These are phyloP conservation scores for Syzygium aqueum DNA, from an alignment of 345 rosid species.

Conservation along the genomic window DNA sequence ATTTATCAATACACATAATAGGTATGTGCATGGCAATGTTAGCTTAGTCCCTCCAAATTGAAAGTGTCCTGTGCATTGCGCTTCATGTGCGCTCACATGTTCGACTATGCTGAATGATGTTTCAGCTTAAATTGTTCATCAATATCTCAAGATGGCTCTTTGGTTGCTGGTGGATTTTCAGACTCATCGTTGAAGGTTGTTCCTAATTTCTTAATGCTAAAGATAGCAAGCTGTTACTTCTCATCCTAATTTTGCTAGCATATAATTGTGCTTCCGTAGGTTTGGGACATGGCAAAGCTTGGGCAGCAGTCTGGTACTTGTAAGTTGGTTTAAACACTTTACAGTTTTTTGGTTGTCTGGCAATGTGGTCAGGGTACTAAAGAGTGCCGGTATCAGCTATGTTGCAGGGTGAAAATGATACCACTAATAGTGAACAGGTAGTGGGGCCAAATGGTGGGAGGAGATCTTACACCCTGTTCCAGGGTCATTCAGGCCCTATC, in stretches of 20 bases:
- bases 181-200: conserved; percentile 89
- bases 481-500: conserved; percentile 94
- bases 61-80: not conserved
- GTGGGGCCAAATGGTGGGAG: conserved; percentile 38
- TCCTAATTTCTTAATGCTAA: not conserved
- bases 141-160: conserved; percentile 94
- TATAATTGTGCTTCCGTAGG: conserved; percentile 33
- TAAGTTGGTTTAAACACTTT: not conserved
- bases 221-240: not conserved
- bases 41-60: not conserved
- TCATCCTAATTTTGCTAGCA: conserved; percentile 6
- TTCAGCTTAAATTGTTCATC: conserved; percentile 80
- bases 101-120: not conserved
- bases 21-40: conserved; percentile 34
- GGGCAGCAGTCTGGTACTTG: conserved; percentile 50
- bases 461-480: conserved; percentile 63
- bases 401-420: conserved; percentile 65
- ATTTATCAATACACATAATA: conserved; percentile 78
- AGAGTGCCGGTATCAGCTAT: conserved; percentile 35
- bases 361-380: not conserved
- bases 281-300: conserved; percentile 97
- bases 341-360: not conserved
- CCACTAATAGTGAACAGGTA: conserved; percentile 34
- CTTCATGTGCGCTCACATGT: not conserved
- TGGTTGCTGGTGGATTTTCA: conserved; percentile 95